Evolutionary conservation across 2,329 filamentous ascomycete species (phyloP), one percentile per base, ranked within the genome.

Genomic region (Thermothelomyces thermophilus): DNA sequence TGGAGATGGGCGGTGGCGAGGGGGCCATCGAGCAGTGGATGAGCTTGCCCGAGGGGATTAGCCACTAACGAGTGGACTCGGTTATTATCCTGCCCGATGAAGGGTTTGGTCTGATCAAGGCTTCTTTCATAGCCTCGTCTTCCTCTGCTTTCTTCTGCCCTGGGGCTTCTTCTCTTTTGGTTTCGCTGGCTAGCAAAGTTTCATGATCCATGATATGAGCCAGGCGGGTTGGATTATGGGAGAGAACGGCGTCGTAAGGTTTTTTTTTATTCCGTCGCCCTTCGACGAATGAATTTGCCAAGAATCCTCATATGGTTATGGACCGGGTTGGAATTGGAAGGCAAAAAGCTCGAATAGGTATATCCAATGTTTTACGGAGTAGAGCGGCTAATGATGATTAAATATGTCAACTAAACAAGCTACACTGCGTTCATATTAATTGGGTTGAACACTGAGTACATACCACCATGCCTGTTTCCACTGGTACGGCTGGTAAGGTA

Each of bases 11-110:
- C 3, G 36, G 35, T n/a, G 33, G 24, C 24, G 24, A 20, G 14
- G 28, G 30, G 6, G 48, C 28, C 14, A 39, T 43, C 10, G 40
- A 26, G 24, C 24, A 50, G 39, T 52, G 50, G 50, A 39, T 52
- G 34, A 47, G 22, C 19, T 34, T 51, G 30, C 20, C 36, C 10
- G 49, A 51, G 49, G 49, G 49, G 37, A 42, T 51, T 33, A 42
- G 49, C 8, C 49, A 51, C 47, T 46, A 28, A n/a, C n/a, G n/a
- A n/a, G n/a, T n/a, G n/a, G n/a, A n/a, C n/a, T n/a, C n/a, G n/a
- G n/a, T n/a, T n/a, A n/a, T n/a, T n/a, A n/a, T n/a, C n/a, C n/a
- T n/a, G n/a, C n/a, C n/a, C 9, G 24, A 26, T 26, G 24, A 26
- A 26, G 24, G n/a, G n/a, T n/a, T 26, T 5, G 24, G 24, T 5